Evolutionary conservation across 2,329 filamentous ascomycete genomes (phyloP).

Genomic region (Alternaria ventricosa): DNA sequence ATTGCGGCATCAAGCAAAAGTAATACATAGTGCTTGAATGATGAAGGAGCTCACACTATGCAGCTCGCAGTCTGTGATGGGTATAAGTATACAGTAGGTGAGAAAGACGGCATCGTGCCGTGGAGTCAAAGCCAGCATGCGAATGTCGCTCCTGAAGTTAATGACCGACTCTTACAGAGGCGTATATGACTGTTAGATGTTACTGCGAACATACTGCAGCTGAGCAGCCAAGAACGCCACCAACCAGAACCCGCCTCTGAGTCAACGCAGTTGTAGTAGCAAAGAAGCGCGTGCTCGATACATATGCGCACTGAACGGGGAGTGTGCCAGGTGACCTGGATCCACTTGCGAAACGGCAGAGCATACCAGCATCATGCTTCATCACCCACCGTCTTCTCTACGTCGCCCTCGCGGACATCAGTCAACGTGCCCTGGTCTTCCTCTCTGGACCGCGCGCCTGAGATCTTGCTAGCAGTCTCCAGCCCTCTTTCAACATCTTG

Average conservation of each 20-base stretch:
- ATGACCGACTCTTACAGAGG: neutral
- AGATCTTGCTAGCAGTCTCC: slow-evolving; percentile 44
- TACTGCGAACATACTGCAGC: neutral
- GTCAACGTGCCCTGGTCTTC: slow-evolving; percentile 15
- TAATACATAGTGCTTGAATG: neutral
- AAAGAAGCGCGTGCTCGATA: neutral
- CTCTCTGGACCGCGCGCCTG: slow-evolving; percentile 17
- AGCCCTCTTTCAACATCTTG: slow-evolving; percentile 46
- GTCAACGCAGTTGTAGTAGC: neutral
- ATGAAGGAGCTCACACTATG: neutral
- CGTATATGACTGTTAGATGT: neutral
- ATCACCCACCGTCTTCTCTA: slow-evolving; percentile 2
- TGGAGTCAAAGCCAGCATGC: neutral
- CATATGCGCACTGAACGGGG: neutral
- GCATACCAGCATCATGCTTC: slow-evolving; percentile 4
- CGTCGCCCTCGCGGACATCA: slow-evolving; percentile 7
- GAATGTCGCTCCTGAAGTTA: neutral
- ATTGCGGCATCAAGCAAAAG: neutral
- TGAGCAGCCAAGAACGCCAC: neutral
- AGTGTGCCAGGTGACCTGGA: neutral
- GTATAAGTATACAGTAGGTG: neutral
- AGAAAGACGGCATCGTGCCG: neutral
- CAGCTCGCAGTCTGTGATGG: neutral
- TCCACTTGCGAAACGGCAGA: neutral
- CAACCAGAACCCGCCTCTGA: neutral